Percentiles rank a stretch among this genome's conserved stretches.
Evolutionary conservation across 768 basidiomycete species (phyloP).

Genomic region (Xerocomellus chrysenteron): DNA sequence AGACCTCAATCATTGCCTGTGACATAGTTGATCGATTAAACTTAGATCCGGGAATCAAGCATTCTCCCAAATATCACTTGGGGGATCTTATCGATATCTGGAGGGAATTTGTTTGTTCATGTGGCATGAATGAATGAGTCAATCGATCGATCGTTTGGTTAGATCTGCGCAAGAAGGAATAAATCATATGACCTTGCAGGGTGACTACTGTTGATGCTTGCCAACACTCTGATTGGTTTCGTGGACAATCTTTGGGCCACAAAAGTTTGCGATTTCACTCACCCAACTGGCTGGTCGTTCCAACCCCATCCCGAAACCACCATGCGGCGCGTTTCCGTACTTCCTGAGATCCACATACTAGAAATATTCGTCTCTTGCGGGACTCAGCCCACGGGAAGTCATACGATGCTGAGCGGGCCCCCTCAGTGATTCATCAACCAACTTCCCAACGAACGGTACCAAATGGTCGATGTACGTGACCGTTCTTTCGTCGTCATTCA

Average conservation of each 20-base stretch:
- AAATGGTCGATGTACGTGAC: constrained; percentile 97
- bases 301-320: constrained; percentile 95
- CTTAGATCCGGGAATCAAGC: too few relatives aligned
- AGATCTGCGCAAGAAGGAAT: too few relatives aligned
- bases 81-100: too few relatives aligned
- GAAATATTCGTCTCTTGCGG: constrained; percentile 43
- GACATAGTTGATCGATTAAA: too few relatives aligned
- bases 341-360: constrained; percentile 79
- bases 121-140: too few relatives aligned
- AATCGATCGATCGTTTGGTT: too few relatives aligned
- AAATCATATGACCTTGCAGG: too few relatives aligned
- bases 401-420: constrained; percentile 54
- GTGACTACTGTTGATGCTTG: constrained; percentile 27
- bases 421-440: constrained; percentile 88
- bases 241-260: constrained; percentile 23
- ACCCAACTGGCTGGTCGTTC: constrained; percentile 70
- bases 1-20: too few relatives aligned
- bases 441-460: constrained; percentile 84
- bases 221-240: constrained; percentile 40
- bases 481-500: constrained; percentile 54
- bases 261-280: constrained; percentile 73
- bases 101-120: too few relatives aligned
- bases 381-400: constrained; percentile 43
- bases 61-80: too few relatives aligned
- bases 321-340: constrained; percentile 90